Evolutionary conservation across 208 protist species (phyloP), one percentile per base, ranked within the genome.

Genomic region (Phytomonas francai): DNA sequence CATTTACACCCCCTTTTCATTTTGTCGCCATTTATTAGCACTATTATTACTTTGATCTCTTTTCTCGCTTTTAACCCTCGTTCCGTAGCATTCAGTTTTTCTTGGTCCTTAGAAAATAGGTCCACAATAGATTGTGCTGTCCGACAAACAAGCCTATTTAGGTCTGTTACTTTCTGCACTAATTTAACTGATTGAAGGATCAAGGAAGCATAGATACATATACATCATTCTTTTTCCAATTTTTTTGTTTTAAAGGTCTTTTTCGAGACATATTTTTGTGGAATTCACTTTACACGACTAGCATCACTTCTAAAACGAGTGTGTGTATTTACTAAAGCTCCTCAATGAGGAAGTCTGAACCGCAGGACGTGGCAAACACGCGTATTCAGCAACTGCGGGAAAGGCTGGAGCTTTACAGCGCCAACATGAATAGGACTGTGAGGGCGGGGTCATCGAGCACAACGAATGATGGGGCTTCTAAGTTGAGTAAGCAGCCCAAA

Each of bases 331-430:
- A 45, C 39, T 45, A n/a, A 45, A 7, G 11, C 39, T 45, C 39
- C 39, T 45, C 11, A 2, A 45, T 16, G 39, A 45, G 9, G 39
- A 45, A 45, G 39, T 45, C 39, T 45, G 39, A 45, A 14, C 19
- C 39, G 9, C 56, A 16, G 39, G 39, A 45, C 19, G 39, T 11
- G 11, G 9, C 39, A 2, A 45, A 45, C 39, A 76, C 81, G 70
- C 83, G 87, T 67, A 89, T 92, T 30, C 87, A 89, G 73, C 81
- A 87, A 51, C 71, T 92, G 57, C 83, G 85, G 9, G 87, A 92
- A 74, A 76, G 84, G 0, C 71, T 92, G 22, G 87, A 89, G 42
- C 67, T 88, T 71, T 92, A 92, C 79, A 92, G 89, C 60, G 76
- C 79, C 9, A 72, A 80, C 11, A 76, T 83, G 28, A 66, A 49